Base-by-base conservation (phyloP, 148 eudicot species). In the Rhododendron kiyosumense region DNA sequence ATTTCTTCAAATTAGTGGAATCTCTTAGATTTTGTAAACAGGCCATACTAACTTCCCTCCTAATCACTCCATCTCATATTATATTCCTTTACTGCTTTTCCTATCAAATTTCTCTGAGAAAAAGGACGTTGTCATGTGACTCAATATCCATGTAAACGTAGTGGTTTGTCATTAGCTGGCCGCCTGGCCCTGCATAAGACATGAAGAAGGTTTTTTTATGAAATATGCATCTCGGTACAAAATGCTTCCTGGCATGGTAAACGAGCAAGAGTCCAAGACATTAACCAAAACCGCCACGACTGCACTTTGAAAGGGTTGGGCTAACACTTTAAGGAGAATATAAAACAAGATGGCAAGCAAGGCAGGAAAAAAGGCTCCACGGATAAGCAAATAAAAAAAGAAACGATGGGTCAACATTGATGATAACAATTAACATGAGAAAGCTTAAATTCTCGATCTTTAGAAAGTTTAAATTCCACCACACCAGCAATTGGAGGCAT, bases 321-420 rank as follows among this genome's bases (percentile, higher is more conserved):
- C n/a, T 75, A 34, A 13, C 76, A 71, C 30, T 32, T 71, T 28
- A 71, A 14, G 28, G 20, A 71, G 36, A 30, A 12, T 13, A 71
- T n/a, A n/a, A 65, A 65, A 4, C 32, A 24, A n/a, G 5, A 32
- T 74, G 45, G 43, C 43, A 74, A 78, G 52, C 81, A 43, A 78
- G 52, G 38, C 65, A 82, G 75, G 59, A 28, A 38, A 51, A 85
- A 74, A 74, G 86, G 61, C 81, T 43, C 81, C 52, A 57, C 51
- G 75, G n/a, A 54, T 59, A 48, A 81, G 32, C 51, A 38, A 84
- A 38, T 17, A 38, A 12, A 78, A 24, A 67, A 71, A 71, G 75
- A 43, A 63, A 78, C 2, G 17, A 78, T 36, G 46, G 26, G 81
- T 17, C 52, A 22, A 75, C 46, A 34, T 36, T 20, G n/a, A 41